Evolutionary conservation across 768 basidiomycete species (phyloP), one percentile per base, ranked within the genome.

Genomic region (Phaeotremella skinneri): DNA sequence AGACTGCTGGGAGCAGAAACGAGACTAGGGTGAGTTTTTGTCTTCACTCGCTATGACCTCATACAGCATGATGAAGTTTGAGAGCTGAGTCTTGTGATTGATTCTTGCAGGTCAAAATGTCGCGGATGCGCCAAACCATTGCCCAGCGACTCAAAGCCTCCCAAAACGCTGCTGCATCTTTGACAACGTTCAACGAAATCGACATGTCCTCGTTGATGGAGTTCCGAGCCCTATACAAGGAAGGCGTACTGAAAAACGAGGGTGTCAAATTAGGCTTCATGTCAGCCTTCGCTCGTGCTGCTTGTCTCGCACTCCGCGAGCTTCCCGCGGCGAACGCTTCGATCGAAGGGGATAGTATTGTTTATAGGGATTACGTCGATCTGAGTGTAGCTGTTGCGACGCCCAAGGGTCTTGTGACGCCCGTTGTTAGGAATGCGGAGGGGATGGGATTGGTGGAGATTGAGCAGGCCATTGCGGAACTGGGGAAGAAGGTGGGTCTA

Each of bases 171-270:
- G 96, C 94, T 3, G 94, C 94, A 48, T 93, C 91, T 50, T 79
- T 98, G 59, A 98, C 96, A 31, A 98, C 94, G 25, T 99, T 99
- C 84, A 97, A 99, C 81, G 94, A 99, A 80, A 90, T 99, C 74
- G 94, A 98, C 81, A 98, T 99, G 94, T 92, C 91, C 41, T 87
- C 89, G 42, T 81, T 98, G 56, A 89, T 96, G 81, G 86, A 87
- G 41, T 85, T 98, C 86, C 89, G 94, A 70, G 85, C 87, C 76
- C 85, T 87, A 75, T 93, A 91, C 85, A 98, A 98, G 82, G 92
- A 96, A 63, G 81, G 83, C 43, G 81, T 97, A 37, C 81, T 91
- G 43, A 96, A 98, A 78, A 84, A 86, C 73, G 88, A 92, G 67
- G 93, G 91, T 51, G 87, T 98, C 77, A 98, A 98, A 79, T 84